Percentiles rank a stretch among this genome's conserved stretches.
Evolutionary conservation across 148 eudicot genomes (phyloP).

Genomic region (Mesembryanthemum crystallinum): DNA sequence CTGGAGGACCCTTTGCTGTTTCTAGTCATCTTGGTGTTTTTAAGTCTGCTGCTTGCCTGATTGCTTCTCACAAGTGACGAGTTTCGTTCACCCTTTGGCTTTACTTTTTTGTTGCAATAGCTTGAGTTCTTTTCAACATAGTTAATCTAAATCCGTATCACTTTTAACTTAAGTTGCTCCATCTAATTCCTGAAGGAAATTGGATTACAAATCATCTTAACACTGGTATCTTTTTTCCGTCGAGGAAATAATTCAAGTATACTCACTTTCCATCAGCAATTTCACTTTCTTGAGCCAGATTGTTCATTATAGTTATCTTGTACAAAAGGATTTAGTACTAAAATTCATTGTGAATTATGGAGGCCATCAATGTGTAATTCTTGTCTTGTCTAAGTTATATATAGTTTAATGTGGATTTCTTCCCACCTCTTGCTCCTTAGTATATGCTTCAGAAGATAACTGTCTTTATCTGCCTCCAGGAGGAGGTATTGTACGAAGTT

Average conservation of each 20-base stretch:
- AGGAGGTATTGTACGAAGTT: conserved; percentile 84
- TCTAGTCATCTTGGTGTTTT: not conserved
- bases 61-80: not conserved
- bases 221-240: too few relatives aligned
- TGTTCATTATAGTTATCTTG: too few relatives aligned
- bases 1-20: too few relatives aligned
- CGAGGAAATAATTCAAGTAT: too few relatives aligned
- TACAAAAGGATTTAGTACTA: too few relatives aligned
- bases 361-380: not conserved
- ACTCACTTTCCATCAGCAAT: too few relatives aligned
- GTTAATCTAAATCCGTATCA: not conserved
- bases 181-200: not conserved
- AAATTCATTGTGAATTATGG: too few relatives aligned
- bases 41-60: not conserved
- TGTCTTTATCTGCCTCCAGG: conserved; percentile 33
- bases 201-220: not conserved
- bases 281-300: too few relatives aligned
- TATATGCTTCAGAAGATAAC: not conserved
- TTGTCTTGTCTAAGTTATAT: not conserved
- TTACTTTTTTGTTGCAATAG: not conserved
- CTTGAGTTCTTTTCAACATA: not conserved
- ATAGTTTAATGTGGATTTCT: not conserved
- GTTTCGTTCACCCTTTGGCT: not conserved
- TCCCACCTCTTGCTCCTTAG: not conserved
- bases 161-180: not conserved